Conservation (phyloP, 2,329 filamentous ascomycete genomes). For the Periconia sp. region DNA sequence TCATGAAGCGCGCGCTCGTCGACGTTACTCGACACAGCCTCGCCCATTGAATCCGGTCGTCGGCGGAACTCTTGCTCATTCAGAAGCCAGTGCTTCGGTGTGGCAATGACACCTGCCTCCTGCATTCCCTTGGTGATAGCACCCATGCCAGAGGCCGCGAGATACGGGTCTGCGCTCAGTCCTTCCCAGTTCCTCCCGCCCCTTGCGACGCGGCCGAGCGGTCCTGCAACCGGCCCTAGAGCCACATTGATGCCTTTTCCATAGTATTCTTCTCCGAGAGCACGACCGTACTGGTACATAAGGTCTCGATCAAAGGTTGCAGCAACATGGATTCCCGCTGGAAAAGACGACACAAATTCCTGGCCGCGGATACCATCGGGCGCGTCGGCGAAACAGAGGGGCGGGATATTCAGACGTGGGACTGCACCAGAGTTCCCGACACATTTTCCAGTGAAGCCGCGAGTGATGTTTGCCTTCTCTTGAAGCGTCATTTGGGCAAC, state of each 20-base stretch:
- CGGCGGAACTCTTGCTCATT: slow-evolving; percentile 64
- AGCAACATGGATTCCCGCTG: slow-evolving; percentile 53
- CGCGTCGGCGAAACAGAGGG: slow-evolving; percentile 48
- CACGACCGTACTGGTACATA: slow-evolving; percentile 70
- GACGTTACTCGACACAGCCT: slow-evolving; percentile 65
- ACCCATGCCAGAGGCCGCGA: slow-evolving; percentile 60
- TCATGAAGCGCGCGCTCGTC: slow-evolving; percentile 71
- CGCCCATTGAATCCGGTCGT: slow-evolving; percentile 50
- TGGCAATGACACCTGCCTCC: slow-evolving; percentile 50
- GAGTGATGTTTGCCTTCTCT: slow-evolving; percentile 51
- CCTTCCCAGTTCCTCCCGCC: slow-evolving; percentile 78
- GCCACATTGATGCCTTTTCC: slow-evolving; percentile 75
- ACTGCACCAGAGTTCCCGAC: slow-evolving; percentile 46
- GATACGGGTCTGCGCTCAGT: slow-evolving; percentile 70
- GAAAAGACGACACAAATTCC: slow-evolving; percentile 40
- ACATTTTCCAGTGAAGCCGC: slow-evolving; percentile 39
- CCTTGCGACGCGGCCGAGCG: slow-evolving; percentile 72
- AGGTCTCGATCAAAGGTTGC: slow-evolving; percentile 75
- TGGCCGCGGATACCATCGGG: slow-evolving; percentile 40
- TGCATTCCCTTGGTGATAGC: slow-evolving; percentile 61
- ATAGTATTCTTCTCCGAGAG: slow-evolving; percentile 72
- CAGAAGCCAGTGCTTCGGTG: slow-evolving; percentile 42
- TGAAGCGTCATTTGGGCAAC: slow-evolving; percentile 49
- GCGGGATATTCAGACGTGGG: slow-evolving; percentile 43
- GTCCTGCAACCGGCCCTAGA: slow-evolving; percentile 72